Evolutionary conservation across 1,284 basidiomycete genomes (phyloP).

Genomic region (Apiotrichum brassicae): DNA sequence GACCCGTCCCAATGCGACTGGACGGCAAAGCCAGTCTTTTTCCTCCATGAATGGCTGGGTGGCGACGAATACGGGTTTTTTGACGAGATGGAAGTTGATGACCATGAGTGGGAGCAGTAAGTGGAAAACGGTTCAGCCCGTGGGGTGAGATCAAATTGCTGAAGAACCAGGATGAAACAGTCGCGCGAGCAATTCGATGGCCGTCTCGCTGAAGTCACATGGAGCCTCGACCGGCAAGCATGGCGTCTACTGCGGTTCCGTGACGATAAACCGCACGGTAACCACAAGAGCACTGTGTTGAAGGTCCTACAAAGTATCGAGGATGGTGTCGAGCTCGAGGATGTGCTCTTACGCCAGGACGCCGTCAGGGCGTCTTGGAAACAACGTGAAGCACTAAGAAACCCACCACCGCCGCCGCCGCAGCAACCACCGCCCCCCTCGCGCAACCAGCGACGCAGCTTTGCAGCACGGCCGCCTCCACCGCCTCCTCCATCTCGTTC

Average conservation of each 20-base stretch:
- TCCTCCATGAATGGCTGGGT: constrained; percentile 70
- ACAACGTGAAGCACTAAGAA: constrained; percentile 21
- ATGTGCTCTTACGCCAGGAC: constrained; percentile 50
- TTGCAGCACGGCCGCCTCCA: not conserved
- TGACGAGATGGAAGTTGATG: constrained; percentile 77
- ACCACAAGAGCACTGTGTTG: constrained; percentile 72
- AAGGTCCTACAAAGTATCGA: constrained; percentile 79
- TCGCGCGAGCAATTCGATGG: constrained; percentile 85
- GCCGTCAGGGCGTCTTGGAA: constrained; percentile 43
- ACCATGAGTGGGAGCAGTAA: constrained; percentile 88
- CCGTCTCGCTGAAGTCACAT: constrained; percentile 86
- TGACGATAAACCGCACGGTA: constrained; percentile 84
- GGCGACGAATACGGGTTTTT: constrained; percentile 68
- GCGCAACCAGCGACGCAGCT: not conserved
- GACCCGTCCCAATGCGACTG: constrained; percentile 65
- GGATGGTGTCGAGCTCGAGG: constrained; percentile 82
- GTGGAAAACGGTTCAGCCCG: too few relatives aligned
- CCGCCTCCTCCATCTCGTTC: constrained; percentile 3
- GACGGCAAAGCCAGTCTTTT: constrained; percentile 75
- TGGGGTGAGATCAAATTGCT: too few relatives aligned
- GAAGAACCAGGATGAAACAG: constrained; percentile 70
- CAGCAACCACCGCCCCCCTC: constrained; percentile 7
- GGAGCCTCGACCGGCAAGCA: constrained; percentile 60
- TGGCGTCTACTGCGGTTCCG: constrained; percentile 90
- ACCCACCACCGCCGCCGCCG: constrained; percentile 7